Base-by-base conservation (phyloP, 2,329 filamentous ascomycete genomes). In the Diaporthe sp. region DNA sequence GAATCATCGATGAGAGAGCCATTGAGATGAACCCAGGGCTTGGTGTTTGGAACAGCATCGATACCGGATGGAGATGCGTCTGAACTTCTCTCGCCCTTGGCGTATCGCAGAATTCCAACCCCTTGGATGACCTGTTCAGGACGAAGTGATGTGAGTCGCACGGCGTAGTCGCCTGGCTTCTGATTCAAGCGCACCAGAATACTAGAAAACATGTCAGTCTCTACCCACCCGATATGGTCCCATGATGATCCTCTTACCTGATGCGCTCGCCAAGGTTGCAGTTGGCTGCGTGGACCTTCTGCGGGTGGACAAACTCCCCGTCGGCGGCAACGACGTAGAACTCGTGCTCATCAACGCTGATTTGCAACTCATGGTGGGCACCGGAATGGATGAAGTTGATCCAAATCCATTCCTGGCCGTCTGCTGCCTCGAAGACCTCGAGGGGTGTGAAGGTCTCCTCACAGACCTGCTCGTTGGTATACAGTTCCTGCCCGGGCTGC, bases 361-460 rank as follows among this genome's bases (percentile, higher is more conserved):
- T 76, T 4, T 71, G 72, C 13, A 77, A 50, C 59, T 76, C 73
- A 22, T 77, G 76, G 25, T 77, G 76, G 32, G 73, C 75, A 27
- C 76, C 76, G 0, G 76, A 77, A 27, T 77, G 73, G 39, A 77
- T 76, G 42, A 77, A 77, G 47, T 77, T 77, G 42, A 77, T 76
- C 70, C 70, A 76, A 0, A 77, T 50, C 76, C 76, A 77, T 35
- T 74, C 70, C 22, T 77, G 71, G 17, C 75, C 76, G 42, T 68
- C 37, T 3, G 30, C 32, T 37, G 63, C 63, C 32, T 66, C 44
- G 27, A 75, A 47, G 12, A 77, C 61, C 69, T 77, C 76, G 7
- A 77, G 75, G 6, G 69, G 66, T 2, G 73, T 66, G 27, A 73
- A 63, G 37, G 76, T 77, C 13, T 70, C 73, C 37, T 73, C 51